phyloP scores from a whole-genome alignment of 106 monocot species.

The Dendrobium catenatum region DNA sequence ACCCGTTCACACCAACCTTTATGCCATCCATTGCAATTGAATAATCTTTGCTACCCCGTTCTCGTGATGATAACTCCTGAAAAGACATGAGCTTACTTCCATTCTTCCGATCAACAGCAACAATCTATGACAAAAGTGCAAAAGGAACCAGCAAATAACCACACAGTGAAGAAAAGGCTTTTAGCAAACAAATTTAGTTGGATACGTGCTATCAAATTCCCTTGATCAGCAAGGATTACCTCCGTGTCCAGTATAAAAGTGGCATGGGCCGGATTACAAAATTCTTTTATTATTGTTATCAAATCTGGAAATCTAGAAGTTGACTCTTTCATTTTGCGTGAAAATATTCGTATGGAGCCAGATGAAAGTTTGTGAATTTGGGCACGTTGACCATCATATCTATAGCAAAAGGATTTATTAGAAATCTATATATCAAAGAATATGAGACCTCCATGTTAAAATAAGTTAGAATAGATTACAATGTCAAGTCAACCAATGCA shows the following conservation, averaged over 20 bases:
- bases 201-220: not conserved
- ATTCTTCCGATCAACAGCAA: conserved; percentile 81
- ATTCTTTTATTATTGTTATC: conserved; percentile 54
- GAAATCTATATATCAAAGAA: not conserved
- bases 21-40: conserved; percentile 46
- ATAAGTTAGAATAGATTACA: not conserved
- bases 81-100: conserved; percentile 71
- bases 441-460: not conserved
- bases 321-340: conserved; percentile 76
- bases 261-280: conserved; percentile 28
- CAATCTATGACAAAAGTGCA: conserved; percentile 39
- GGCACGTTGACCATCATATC: conserved; percentile 99
- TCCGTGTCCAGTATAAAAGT: conserved; percentile 92
- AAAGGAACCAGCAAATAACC: conserved; percentile 1
- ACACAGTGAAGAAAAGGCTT: not conserved
- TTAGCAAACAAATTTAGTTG: not conserved
- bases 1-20: conserved; percentile 33
- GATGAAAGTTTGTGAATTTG: conserved; percentile 82
- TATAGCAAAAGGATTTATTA: conserved; percentile 17
- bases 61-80: conserved; percentile 84
- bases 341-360: conserved; percentile 83
- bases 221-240: conserved; percentile 27
- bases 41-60: conserved; percentile 65
- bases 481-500: not conserved
- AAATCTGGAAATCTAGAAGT: conserved; percentile 86